Percentiles rank a stretch among this genome's conserved stretches.
These are phyloP conservation scores for Teunomyces atbi DNA, from an alignment of 805 yeast species.

Conservation along the genomic window DNA sequence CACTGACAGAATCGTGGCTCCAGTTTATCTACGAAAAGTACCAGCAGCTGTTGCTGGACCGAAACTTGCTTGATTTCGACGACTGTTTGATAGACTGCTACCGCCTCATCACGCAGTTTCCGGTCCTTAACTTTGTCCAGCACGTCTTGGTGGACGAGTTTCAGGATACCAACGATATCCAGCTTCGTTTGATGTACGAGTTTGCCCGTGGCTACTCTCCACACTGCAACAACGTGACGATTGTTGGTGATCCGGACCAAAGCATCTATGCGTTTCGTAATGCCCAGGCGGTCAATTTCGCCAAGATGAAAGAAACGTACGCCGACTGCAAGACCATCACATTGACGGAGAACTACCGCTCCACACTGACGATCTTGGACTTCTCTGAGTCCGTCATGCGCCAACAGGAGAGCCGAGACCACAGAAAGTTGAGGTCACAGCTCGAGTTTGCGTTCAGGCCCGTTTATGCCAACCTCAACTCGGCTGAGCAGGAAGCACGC, in stretches of 20 bases:
- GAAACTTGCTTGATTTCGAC: constrained; percentile 72
- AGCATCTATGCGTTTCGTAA: constrained; percentile 87
- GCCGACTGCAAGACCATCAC: constrained; percentile 24
- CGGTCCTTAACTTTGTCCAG: constrained; percentile 48
- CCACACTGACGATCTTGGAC: constrained; percentile 64
- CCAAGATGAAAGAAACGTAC: constrained; percentile 48
- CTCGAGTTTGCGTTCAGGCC: constrained; percentile 44
- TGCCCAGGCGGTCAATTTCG: constrained; percentile 70
- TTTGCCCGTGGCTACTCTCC: constrained; percentile 38
- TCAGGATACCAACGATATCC: constrained; percentile 85
- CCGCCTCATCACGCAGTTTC: constrained; percentile 45
- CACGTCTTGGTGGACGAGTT: constrained; percentile 92
- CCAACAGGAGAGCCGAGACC: constrained; percentile 50
- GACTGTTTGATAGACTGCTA: constrained; percentile 65
- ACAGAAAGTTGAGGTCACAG: constrained; percentile 49
- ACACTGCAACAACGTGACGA: constrained; percentile 57
- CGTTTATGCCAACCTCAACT: constrained; percentile 38
- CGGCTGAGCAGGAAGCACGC: constrained; percentile 54
- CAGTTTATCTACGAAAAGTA: constrained; percentile 47
- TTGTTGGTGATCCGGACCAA: constrained; percentile 97
- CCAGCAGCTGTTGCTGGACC: constrained; percentile 44
- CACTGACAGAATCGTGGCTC: constrained; percentile 24
- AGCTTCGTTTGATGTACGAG: constrained; percentile 62
- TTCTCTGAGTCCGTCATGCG: constrained; percentile 65
- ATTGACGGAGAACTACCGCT: constrained; percentile 75